Base-by-base conservation (phyloP, 139 green algal species). In the Astrephomene gubernaculifera region DNA sequence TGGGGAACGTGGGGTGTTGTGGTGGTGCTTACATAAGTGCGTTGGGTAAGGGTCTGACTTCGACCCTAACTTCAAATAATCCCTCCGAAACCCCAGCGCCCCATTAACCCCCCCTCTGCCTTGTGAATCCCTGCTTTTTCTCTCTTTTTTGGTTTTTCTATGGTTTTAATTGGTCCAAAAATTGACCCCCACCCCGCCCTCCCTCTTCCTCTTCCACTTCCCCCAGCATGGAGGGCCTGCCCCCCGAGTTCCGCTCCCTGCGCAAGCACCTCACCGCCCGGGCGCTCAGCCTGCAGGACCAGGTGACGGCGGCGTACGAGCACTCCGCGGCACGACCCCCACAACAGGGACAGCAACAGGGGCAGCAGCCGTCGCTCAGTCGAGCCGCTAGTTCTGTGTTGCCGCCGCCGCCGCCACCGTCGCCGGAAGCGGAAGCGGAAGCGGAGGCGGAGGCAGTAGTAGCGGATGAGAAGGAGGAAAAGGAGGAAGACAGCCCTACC, bases 181-280 rank as follows among this genome's bases (percentile, higher is more conserved):
- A n/a, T n/a, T n/a, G n/a, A n/a, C 65, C 14, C 65, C 63, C 19
- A 43, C 10, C 31, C 63, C 19, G 41, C 75, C 4, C 43, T 33
- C n/a, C 39, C 19, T 6, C 27, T 14, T 3, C 7, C 49, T 68
- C 29, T 52, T 31, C 31, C 31, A 25, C 49, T 22, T 31, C 54
- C 3, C 54, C 8, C 75, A 79, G 67, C 43, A 33, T 86, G 39
- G 41, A 86, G 79, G 79, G 79, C 25, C 7, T 83, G 29, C 73
- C 81, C 1, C 21, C 61, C 27, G 88, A 92, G 85, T 69, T 92
- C 33, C 61, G 81, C 10, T 75, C 45, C 1, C 69, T 87, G 29
- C 81, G 82, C 41, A 92, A 90, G 88, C 81, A 78, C 39, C 85
- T 92, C 41, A 82, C 82, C 2, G 61, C 69, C 4, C 41, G 74